Percentiles rank a stretch among this genome's conserved stretches.
Conservation (phyloP, 2,329 filamentous ascomycete genomes). For the Colletotrichum endophyticum region DNA sequence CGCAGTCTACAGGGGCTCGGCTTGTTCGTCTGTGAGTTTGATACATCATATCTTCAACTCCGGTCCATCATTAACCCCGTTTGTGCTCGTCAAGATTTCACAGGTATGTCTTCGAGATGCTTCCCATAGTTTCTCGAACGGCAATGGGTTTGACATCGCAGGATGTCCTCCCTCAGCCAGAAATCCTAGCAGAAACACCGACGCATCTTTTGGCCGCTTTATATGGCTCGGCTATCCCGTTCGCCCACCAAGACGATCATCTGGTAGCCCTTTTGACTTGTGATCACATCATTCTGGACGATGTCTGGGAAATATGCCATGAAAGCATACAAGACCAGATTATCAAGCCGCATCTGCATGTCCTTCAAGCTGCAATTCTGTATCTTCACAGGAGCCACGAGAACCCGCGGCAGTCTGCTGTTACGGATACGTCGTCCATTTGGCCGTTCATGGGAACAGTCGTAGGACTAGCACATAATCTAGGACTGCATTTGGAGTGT, state of each 20-base stretch:
- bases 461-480: conserved; percentile 34
- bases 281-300: background rate
- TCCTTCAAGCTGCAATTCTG: background rate
- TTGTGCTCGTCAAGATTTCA: background rate
- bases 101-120: background rate
- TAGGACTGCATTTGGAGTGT: conserved; percentile 40
- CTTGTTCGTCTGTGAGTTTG: background rate
- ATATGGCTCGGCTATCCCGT: background rate
- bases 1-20: background rate
- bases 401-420: background rate
- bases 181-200: background rate
- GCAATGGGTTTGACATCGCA: background rate
- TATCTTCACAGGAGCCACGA: background rate
- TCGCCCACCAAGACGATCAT: background rate
- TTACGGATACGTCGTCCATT: conserved; percentile 35
- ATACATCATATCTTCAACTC: background rate
- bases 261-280: background rate
- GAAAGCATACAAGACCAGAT: background rate
- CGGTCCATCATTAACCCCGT: background rate
- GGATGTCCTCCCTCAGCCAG: background rate
- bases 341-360: background rate
- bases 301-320: background rate
- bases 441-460: conserved; percentile 41
- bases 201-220: background rate
- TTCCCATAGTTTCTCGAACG: background rate